Percentiles rank a stretch among this genome's conserved stretches.
phyloP scores from a whole-genome alignment of 805 yeast genomes.

The Starmera caribaea region DNA sequence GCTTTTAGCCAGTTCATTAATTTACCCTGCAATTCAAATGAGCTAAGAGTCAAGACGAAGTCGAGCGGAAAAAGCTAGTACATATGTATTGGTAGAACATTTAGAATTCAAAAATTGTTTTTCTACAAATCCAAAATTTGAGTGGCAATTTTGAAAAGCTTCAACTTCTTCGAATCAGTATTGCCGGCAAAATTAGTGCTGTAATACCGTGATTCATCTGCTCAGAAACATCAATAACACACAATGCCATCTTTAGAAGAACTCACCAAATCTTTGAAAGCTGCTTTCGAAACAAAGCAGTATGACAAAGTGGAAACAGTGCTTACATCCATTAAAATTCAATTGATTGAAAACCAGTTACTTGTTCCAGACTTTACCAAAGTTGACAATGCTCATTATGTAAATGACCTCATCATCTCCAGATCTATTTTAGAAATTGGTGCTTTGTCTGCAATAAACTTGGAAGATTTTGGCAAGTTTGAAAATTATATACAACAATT shows the following conservation, averaged over 20 bases:
- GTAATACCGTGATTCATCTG: no score
- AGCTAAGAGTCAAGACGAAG: no score
- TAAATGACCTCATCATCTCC: conserved; percentile 66
- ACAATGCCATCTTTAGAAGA: conserved; percentile 46
- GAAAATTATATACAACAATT: conserved; percentile 66
- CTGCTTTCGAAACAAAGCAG: conserved; percentile 51
- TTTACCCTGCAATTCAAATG: no score
- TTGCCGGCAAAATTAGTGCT: no score
- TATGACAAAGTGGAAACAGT: conserved; percentile 51
- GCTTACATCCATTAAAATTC: conserved; percentile 67
- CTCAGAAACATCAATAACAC: no score
- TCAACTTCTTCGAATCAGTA: no score
- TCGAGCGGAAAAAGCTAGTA: no score
- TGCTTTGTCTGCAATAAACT: conserved; percentile 66
- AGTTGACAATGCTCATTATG: conserved; percentile 27
- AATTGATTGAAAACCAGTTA: conserved; percentile 66
- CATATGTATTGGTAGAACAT: no score
- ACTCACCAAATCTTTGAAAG: conserved; percentile 59
- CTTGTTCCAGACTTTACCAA: conserved; percentile 52
- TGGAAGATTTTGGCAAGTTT: conserved; percentile 52
- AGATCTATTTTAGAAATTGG: conserved; percentile 84
- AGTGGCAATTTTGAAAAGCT: no score
- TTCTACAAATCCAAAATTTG: no score
- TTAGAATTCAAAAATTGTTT: no score
- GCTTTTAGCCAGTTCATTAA: no score